These are phyloP conservation scores for Tricholoma hemisulphureum DNA, from an alignment of 768 basidiomycete genomes.

Conservation along the genomic window DNA sequence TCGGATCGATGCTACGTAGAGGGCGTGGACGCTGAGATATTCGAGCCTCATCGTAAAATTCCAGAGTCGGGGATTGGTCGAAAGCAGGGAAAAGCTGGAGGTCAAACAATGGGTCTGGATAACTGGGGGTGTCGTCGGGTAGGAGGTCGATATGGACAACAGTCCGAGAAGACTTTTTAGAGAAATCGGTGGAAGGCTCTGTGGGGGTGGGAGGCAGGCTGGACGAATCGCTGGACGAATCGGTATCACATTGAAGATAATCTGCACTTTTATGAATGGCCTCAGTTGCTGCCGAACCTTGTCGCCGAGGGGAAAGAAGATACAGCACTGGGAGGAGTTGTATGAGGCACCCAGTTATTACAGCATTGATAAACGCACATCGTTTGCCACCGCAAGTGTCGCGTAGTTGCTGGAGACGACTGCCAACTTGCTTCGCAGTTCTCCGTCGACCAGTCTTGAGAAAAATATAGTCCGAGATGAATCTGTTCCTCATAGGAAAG, in stretches of 20 bases:
- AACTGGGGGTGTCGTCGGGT: constrained; percentile 24
- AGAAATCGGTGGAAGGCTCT: constrained; percentile 34
- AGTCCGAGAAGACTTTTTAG: constrained; percentile 28
- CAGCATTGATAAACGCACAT: constrained; percentile 43
- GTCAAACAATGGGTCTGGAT: constrained; percentile 5
- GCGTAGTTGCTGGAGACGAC: constrained; percentile 73
- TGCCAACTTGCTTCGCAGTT: constrained; percentile 78
- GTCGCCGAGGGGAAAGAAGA: constrained; percentile 40
- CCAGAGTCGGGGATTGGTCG: constrained; percentile 11
- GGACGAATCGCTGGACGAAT: constrained; percentile 41
- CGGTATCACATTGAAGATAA: constrained; percentile 31
- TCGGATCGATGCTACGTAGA: constrained; percentile 61
- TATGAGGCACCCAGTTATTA: constrained; percentile 4
- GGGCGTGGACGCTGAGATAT: constrained; percentile 50
- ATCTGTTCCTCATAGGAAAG: constrained; percentile 77
- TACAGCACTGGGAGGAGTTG: constrained; percentile 39
- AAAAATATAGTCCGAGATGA: constrained; percentile 77
- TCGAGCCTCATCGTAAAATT: constrained; percentile 23
- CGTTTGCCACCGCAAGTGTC: constrained; percentile 72
- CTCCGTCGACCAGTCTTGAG: constrained; percentile 66
- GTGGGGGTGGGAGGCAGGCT: constrained; percentile 40
- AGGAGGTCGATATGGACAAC: constrained; percentile 50
- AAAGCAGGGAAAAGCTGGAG: constrained; percentile 1
- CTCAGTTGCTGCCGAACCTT: constrained; percentile 15
- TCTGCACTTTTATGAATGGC: constrained; percentile 19